These are phyloP conservation scores for Beauveria bassiana DNA, from an alignment of 2,329 filamentous ascomycete species.

Conservation along the genomic window DNA sequence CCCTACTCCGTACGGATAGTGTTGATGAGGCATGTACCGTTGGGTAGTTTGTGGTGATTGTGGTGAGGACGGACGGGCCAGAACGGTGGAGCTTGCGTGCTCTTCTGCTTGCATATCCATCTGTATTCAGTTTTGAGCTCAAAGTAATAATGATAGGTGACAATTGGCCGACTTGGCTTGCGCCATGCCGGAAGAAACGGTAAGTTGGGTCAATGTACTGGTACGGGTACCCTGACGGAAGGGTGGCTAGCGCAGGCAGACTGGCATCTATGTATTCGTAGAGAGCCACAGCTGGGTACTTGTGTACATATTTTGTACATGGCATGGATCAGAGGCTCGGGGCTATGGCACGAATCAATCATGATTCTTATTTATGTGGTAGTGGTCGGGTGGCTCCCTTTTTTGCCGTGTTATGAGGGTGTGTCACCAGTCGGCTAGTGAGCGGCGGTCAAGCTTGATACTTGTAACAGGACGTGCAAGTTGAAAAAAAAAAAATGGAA, in stretches of 20 bases:
- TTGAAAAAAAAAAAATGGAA: background rate
- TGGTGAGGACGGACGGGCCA: background rate
- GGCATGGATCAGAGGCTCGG: background rate
- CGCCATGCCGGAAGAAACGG: conserved; percentile 7
- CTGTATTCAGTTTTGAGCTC: background rate
- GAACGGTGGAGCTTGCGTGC: background rate
- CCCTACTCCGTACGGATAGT: too few species aligned
- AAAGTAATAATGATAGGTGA: background rate
- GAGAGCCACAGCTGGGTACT: background rate
- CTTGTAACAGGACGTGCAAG: background rate
- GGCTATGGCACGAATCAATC: background rate
- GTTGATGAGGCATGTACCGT: background rate
- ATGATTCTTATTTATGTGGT: background rate
- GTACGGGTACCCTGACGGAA: background rate
- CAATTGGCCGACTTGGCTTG: background rate
- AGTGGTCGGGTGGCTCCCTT: background rate
- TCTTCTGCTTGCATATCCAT: background rate
- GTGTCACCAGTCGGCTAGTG: background rate
- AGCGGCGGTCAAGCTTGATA: background rate
- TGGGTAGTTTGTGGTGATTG: background rate
- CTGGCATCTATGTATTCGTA: background rate
- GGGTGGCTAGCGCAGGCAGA: background rate
- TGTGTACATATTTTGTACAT: background rate
- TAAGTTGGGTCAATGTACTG: background rate
- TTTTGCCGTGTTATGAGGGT: background rate